Evolutionary conservation across 352 stramenopile species (phyloP), one percentile per base, ranked within the genome.

Genomic region (Globisporangium cylindrosporum): DNA sequence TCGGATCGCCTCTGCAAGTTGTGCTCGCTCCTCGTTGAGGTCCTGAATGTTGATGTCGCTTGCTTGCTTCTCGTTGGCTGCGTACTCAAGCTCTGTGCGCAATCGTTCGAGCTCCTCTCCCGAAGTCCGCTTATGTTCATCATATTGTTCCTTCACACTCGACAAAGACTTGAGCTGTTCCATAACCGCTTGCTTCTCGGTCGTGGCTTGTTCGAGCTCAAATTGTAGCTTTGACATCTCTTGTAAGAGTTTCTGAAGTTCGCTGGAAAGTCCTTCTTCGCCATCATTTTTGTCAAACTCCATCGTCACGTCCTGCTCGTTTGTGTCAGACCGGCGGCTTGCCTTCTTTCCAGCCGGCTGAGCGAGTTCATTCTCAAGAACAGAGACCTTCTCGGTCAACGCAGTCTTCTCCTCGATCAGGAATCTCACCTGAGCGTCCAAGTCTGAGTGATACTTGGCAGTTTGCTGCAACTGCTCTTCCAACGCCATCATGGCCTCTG

Each of bases 191-290:
- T 20, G 60, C 48, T 72, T 68, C 25, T 68, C 59, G 1, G 27
- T 34, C n/a, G 15, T 60, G 24, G 55, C 29, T 10, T 64, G 46
- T 36, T 85, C 79, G 32, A 81, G 62, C 61, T 75, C 59, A 20
- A 73, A 68, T 55, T 79, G 76, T 51, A 86, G 34, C 57, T 79
- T 73, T 2, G 68, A 56, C 54, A 84, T 36, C 38, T 84, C 78
- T 43, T 77, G 68, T 63, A 84, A 69, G 36, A 86, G 75, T 32
- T 70, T 59, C 57, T 79, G 65, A n/a, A 86, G 41, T 62, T 84
- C 66, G 29, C 10, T 29, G 4, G 62, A 29, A 18, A 73, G 41
- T 49, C 41, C 48, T 43, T 56, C 48, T 2, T 72, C 54, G 24
- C 51, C 20, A 15, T 64, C 60, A 29, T 66, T 53, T n/a, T n/a